Evolutionary conservation across 176 grass and related monocot species (phyloP), one percentile per base, ranked within the genome.

Genomic region (Aegilops bicornis): DNA sequence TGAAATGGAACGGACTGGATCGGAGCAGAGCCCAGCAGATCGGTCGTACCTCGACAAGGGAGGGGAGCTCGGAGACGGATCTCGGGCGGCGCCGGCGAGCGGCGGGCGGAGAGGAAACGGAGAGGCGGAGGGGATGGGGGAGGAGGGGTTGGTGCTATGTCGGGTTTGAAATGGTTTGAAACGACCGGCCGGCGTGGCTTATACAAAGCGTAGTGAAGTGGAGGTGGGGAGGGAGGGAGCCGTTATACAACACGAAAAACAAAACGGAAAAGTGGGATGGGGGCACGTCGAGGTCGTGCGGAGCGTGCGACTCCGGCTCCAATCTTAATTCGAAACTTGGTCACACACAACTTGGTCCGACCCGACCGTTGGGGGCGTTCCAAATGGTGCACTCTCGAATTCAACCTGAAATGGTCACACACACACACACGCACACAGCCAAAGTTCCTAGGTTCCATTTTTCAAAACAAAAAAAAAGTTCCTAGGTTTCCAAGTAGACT

Each of bases 131-230:
- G 64, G 24, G 12, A 14, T 2, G 40, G 42, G n/a, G 70, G n/a
- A 19, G 45, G 16, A 31, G 73, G 73, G 45, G 54, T 76, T 54
- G 45, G 73, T 19, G 50, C 16, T 31, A 1, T 47, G 30, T 20
- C 50, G 24, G 73, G 73, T 76, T 76, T 76, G 73, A 76, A 76
- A 6, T 76, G 72, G 72, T 75, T 75, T 75, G 72, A 75, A 75
- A 50, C 42, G 42, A 5, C 42, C 7, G 13, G 72, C 42, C 42
- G 72, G 72, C 42, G 72, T 75, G 42, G 23, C n/a, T 74, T 73
- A 73, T 45, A 73, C 70, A 73, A 72, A 75, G n/a, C 40, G 72
- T 4, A 50, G 72, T 75, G 42, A 75, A 75, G 73, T 20, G 73
- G 43, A 50, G 40, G 69, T 8, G 36, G 69, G 19, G 17, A 37